Conservation (phyloP, 768 basidiomycete genomes). For the Lentinula sp. region DNA sequence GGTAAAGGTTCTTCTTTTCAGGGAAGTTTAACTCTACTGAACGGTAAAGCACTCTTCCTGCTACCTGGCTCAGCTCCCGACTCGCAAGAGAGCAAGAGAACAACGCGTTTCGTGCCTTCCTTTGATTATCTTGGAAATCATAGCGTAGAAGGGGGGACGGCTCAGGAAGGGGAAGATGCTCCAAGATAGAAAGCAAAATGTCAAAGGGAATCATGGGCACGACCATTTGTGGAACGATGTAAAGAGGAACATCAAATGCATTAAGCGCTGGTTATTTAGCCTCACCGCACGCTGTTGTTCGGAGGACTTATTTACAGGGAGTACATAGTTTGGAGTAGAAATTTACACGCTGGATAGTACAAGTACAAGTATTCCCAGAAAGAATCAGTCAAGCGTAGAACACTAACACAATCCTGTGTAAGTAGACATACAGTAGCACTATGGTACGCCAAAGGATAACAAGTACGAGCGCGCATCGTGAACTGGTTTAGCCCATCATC, state of each 20-base stretch:
- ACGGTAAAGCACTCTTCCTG: conserved; percentile 40
- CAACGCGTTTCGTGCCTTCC: conserved; percentile 30
- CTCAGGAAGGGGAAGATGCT: conserved; percentile 14
- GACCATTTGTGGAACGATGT: not conserved
- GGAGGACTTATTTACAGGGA: too few species aligned
- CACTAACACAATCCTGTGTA: too few species aligned
- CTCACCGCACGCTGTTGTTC: too few species aligned
- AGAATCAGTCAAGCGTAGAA: too few species aligned
- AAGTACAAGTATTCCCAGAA: too few species aligned
- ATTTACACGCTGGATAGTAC: too few species aligned
- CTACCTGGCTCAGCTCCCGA: conserved; percentile 35
- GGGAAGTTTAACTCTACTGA: conserved; percentile 34
- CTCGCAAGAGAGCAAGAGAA: conserved; percentile 38
- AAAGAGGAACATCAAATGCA: too few species aligned
- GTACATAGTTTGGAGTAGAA: too few species aligned
- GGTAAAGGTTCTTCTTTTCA: not conserved
- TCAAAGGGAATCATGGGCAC: conserved; percentile 21
- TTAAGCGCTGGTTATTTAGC: too few species aligned
- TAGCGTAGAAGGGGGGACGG: not conserved
- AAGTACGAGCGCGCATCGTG: not conserved
- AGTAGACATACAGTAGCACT: too few species aligned
- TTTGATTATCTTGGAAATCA: not conserved
- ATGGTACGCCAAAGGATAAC: too few species aligned
- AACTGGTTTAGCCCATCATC: not conserved
- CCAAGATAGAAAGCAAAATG: conserved; percentile 27